A percentile compares a stretch with the other conserved stretches of the same genome.
phyloP scores from a whole-genome alignment of 768 basidiomycete species.

The Suillus placidus region DNA sequence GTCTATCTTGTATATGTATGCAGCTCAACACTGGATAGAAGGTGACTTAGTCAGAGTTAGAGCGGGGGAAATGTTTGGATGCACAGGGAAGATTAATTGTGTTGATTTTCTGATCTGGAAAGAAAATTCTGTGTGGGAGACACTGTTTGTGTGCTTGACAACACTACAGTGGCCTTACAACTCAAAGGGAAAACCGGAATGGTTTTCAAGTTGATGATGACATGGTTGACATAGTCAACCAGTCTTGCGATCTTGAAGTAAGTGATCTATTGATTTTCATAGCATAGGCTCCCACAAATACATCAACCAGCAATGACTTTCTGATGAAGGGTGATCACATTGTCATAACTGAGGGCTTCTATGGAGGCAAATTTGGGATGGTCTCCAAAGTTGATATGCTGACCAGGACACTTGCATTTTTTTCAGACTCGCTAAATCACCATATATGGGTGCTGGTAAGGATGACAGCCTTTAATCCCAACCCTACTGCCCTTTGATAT shows the following conservation, averaged over 20 bases:
- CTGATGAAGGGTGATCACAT: background rate
- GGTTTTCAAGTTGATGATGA: background rate
- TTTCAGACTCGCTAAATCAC: background rate
- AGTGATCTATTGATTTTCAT: background rate
- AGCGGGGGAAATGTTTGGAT: background rate
- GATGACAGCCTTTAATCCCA: no score
- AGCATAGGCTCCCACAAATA: background rate
- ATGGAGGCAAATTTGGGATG: background rate
- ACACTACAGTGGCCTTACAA: background rate
- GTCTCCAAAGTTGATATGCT: background rate
- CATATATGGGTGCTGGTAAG: background rate
- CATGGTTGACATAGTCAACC: background rate
- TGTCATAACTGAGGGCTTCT: background rate
- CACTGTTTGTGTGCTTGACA: background rate
- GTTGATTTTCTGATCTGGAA: background rate
- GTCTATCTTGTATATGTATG: background rate
- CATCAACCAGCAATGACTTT: background rate
- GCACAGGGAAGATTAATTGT: background rate
- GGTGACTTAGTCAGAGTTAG: background rate
- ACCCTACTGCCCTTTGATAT: background rate
- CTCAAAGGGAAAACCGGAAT: background rate
- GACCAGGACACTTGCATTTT: background rate
- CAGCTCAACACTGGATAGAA: background rate
- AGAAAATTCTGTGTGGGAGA: background rate
- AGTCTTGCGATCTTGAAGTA: background rate